Conservation (phyloP, 1,284 basidiomycete genomes). For the Boletellus sp. region DNA sequence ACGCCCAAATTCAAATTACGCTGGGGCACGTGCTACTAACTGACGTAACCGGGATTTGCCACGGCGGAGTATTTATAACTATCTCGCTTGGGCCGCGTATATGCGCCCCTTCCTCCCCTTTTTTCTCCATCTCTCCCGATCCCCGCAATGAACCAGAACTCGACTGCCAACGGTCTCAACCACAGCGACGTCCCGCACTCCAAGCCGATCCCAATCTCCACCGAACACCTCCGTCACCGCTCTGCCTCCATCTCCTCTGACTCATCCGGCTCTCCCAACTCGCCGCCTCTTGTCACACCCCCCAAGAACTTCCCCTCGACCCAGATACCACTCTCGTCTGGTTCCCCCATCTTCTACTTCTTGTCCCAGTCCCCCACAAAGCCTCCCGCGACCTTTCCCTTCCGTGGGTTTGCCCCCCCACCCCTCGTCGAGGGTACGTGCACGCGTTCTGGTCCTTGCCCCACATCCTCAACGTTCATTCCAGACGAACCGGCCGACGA, state of each 20-base stretch:
- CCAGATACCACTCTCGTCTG: constrained; percentile 49
- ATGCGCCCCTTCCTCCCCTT: background rate
- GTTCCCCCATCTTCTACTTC: constrained; percentile 69
- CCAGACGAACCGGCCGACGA: constrained; percentile 41
- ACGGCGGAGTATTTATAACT: constrained; percentile 23
- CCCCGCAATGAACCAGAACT: constrained; percentile 12
- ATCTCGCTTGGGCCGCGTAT: background rate
- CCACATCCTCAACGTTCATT: background rate
- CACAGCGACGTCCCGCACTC: constrained; percentile 46
- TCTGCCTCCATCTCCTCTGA: constrained; percentile 57
- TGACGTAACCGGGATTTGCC: constrained; percentile 27
- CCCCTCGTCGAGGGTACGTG: constrained; percentile 60
- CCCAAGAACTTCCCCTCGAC: constrained; percentile 34
- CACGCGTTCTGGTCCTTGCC: too few relatives aligned
- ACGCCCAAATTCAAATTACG: too few relatives aligned
- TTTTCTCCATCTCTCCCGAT: background rate
- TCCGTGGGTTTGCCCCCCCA: constrained; percentile 51
- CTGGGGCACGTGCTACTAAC: constrained; percentile 26
- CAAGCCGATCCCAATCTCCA: constrained; percentile 61
- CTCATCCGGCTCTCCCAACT: constrained; percentile 50
- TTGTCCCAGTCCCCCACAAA: constrained; percentile 54
- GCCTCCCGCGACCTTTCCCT: constrained; percentile 52
- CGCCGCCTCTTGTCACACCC: constrained; percentile 40
- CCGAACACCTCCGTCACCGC: constrained; percentile 40
- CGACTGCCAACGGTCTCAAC: constrained; percentile 1